phyloP scores from a whole-genome alignment of 2,329 filamentous ascomycete genomes.

The Colletotrichum godetiae region DNA sequence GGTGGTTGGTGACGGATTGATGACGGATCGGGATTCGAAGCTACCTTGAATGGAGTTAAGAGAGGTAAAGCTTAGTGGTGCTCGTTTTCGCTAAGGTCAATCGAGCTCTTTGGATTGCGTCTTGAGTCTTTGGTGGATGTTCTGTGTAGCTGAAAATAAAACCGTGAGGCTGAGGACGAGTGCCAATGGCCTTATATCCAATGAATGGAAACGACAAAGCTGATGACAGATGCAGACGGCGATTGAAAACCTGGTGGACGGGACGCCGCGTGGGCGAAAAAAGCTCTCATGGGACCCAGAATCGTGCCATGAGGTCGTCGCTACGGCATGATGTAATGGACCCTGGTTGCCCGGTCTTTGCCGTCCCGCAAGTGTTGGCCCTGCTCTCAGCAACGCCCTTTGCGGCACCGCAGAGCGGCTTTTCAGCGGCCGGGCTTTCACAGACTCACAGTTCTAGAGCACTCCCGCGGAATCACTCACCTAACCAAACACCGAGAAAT shows the following conservation, averaged over 20 bases:
- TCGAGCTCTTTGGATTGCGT: background rate
- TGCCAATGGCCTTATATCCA: slow-evolving; percentile 24
- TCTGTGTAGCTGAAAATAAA: background rate
- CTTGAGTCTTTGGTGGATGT: background rate
- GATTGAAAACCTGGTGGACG: slow-evolving; percentile 27
- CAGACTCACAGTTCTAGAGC: background rate
- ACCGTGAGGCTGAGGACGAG: background rate
- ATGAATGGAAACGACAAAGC: background rate
- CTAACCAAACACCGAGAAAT: slow-evolving; percentile 44
- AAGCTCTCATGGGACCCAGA: slow-evolving; percentile 24
- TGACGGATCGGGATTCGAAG: slow-evolving; percentile 22
- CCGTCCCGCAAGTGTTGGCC: slow-evolving; percentile 6
- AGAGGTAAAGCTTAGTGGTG: slow-evolving; percentile 8
- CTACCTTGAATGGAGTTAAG: background rate
- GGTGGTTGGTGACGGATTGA: slow-evolving; percentile 22
- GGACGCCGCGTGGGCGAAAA: slow-evolving; percentile 21
- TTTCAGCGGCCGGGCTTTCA: background rate
- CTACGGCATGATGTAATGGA: slow-evolving; percentile 35
- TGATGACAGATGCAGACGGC: slow-evolving; percentile 21
- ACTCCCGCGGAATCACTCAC: background rate
- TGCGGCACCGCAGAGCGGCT: background rate
- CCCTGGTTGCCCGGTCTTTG: slow-evolving; percentile 30
- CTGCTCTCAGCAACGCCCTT: slow-evolving; percentile 4
- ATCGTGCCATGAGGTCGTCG: slow-evolving; percentile 33
- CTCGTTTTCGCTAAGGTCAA: background rate